Evolutionary conservation across 345 rosid species (phyloP).

Genomic region (Leavenworthia alabamica): DNA sequence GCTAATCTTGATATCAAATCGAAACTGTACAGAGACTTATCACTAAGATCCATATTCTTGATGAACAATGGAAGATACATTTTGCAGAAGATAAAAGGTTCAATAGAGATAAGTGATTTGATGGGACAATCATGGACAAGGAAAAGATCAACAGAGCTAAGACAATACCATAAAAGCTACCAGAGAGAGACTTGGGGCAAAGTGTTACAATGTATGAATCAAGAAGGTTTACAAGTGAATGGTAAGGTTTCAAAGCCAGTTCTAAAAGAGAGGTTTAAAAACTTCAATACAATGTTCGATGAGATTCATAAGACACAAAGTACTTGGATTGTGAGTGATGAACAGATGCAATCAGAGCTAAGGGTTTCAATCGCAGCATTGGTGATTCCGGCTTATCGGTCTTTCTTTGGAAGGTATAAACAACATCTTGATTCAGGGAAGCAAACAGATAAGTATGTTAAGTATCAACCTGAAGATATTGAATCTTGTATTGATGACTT

Average conservation of each 20-base stretch:
- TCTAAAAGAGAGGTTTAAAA: constrained; percentile 73
- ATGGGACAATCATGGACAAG: constrained; percentile 53
- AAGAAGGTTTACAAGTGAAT: constrained; percentile 55
- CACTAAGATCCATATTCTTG: constrained; percentile 61
- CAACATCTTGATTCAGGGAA: constrained; percentile 58
- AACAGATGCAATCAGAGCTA: constrained; percentile 85
- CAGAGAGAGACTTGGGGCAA: constrained; percentile 82
- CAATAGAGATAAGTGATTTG: constrained; percentile 53
- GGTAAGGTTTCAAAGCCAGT: constrained; percentile 63
- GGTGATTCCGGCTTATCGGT: constrained; percentile 80
- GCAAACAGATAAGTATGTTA: constrained; percentile 66
- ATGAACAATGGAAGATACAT: constrained; percentile 93
- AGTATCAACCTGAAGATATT: constrained; percentile 83
- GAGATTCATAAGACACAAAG: constrained; percentile 84
- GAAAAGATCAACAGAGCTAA: constrained; percentile 58
- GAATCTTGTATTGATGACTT: constrained; percentile 63
- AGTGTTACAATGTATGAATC: constrained; percentile 52
- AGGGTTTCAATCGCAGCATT: constrained; percentile 71
- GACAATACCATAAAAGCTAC: constrained; percentile 70
- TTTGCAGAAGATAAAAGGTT: constrained; percentile 62
- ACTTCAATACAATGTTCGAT: constrained; percentile 63
- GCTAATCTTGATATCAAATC: constrained; percentile 58
- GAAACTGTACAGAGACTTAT: constrained; percentile 50
- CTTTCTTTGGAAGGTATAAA: constrained; percentile 66
- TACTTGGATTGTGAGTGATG: constrained; percentile 81